These are phyloP conservation scores for Rhodotorula mucilaginosa DNA, from an alignment of 1,284 basidiomycete species.

Conservation along the genomic window DNA sequence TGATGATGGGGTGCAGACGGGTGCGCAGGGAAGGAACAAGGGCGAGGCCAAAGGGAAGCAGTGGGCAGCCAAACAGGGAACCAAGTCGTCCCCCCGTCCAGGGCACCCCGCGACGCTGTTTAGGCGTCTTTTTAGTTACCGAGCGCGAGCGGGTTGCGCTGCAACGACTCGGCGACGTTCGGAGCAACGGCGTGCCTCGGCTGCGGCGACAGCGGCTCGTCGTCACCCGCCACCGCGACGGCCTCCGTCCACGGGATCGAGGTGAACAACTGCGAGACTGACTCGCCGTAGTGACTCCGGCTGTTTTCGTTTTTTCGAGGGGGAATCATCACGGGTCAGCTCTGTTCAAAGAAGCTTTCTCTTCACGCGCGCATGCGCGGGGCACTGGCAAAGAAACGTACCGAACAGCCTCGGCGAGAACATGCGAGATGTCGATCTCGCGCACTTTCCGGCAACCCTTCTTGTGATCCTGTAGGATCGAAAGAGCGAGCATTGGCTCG, in stretches of 20 bases:
- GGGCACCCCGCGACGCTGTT: no score
- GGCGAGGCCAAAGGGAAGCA: no score
- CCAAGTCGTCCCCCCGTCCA: no score
- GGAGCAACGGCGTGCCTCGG: not conserved
- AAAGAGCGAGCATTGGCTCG: not conserved
- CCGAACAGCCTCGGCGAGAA: conserved; percentile 84
- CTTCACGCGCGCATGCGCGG: no score
- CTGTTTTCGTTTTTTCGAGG: not conserved
- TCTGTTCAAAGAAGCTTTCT: not conserved
- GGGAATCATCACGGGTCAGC: no score
- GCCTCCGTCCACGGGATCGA: conserved; percentile 4
- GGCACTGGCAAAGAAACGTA: not conserved
- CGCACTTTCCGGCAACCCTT: conserved; percentile 80
- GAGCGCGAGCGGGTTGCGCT: not conserved
- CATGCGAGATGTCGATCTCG: conserved; percentile 91
- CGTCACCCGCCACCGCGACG: not conserved
- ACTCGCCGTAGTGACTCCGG: conserved; percentile 28
- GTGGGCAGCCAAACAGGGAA: no score
- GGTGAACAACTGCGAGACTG: conserved; percentile 12
- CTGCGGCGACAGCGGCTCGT: conserved; percentile 1
- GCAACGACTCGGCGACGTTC: not conserved
- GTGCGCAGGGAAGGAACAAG: no score
- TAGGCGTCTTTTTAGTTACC: no score
- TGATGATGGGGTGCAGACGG: no score
- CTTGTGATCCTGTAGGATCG: conserved; percentile 56